phyloP scores from a whole-genome alignment of 1,139 yeast species.

The Saccharomyces hybrid region DNA sequence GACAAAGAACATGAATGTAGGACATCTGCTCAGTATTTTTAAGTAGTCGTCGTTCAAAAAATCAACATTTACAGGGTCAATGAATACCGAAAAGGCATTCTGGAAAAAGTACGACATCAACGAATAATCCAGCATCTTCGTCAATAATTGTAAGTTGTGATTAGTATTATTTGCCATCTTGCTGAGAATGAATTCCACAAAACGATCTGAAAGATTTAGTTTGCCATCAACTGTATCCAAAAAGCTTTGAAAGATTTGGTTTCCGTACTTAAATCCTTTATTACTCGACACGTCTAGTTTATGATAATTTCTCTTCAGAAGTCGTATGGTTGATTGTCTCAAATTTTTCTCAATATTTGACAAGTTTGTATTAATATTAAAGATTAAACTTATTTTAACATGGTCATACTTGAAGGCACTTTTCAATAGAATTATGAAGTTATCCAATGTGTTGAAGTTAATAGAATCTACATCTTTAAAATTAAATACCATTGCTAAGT shows the following conservation, averaged over 20 bases:
- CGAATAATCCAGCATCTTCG: slow-evolving; percentile 53
- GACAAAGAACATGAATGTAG: slow-evolving; percentile 39
- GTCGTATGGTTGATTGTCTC: slow-evolving; percentile 26
- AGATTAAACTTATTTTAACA: slow-evolving; percentile 24
- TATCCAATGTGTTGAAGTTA: slow-evolving; percentile 23
- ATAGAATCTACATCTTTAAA: slow-evolving; percentile 31
- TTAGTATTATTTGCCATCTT: slow-evolving; percentile 30
- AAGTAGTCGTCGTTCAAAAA: slow-evolving; percentile 32
- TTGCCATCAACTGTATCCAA: slow-evolving; percentile 31
- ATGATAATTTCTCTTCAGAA: slow-evolving; percentile 23
- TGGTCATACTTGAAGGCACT: slow-evolving; percentile 24
- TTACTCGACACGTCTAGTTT: slow-evolving; percentile 29
- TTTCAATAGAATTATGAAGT: slow-evolving; percentile 23
- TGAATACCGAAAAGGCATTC: slow-evolving; percentile 51
- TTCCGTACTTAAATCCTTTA: slow-evolving; percentile 29
- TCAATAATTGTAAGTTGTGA: slow-evolving; percentile 27
- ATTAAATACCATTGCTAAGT: slow-evolving; percentile 26
- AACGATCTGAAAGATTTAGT: slow-evolving; percentile 26
- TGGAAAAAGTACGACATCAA: slow-evolving; percentile 66
- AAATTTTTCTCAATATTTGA: slow-evolving; percentile 30
- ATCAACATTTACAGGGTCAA: slow-evolving; percentile 33
- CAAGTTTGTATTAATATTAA: slow-evolving; percentile 29
- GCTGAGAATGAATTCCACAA: slow-evolving; percentile 26
- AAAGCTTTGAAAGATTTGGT: slow-evolving; percentile 28
- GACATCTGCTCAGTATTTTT: slow-evolving; percentile 38